These are phyloP conservation scores for Aspergillus hiratsukae DNA, from an alignment of 2,329 filamentous ascomycete species.

Conservation along the genomic window DNA sequence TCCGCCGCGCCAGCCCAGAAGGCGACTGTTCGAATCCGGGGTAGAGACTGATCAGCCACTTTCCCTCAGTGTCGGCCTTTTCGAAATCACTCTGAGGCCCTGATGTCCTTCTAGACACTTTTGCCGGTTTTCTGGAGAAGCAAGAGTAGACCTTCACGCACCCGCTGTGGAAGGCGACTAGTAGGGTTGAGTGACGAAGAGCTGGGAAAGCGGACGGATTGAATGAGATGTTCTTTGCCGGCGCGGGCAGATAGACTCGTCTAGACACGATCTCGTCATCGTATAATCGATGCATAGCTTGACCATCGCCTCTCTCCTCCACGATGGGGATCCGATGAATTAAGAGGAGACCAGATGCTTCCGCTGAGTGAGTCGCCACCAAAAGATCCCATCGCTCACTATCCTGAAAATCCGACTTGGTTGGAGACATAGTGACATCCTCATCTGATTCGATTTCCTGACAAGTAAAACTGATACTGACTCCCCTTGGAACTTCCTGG, in stretches of 20 bases:
- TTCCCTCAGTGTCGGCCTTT: conserved; percentile 32
- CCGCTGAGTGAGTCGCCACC: conserved; percentile 44
- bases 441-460: conserved; percentile 29
- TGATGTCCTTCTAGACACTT: conserved; percentile 24
- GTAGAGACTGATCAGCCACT: conserved; percentile 43
- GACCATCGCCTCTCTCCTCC: conserved; percentile 18
- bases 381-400: conserved; percentile 40
- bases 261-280: conserved; percentile 41
- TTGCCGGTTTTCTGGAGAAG: conserved; percentile 36
- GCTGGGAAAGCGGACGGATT: conserved; percentile 51
- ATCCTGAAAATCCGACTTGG: conserved; percentile 7
- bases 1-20: conserved; percentile 31
- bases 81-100: conserved; percentile 29
- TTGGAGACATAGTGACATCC: conserved; percentile 28
- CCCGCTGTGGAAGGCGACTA: conserved; percentile 53
- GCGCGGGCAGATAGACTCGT: conserved; percentile 46
- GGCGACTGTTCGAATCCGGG: conserved; percentile 36
- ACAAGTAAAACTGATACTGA: conserved; percentile 52
- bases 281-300: conserved; percentile 22
- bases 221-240: conserved; percentile 50
- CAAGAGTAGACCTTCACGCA: conserved; percentile 56
- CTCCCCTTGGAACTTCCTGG: conserved; percentile 47
- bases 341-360: conserved; percentile 42
- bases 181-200: conserved; percentile 49
- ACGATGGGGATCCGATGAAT: conserved; percentile 40